phyloP scores from a whole-genome alignment of 2,329 filamentous ascomycete genomes.

The Exophiala lecanii-corni region DNA sequence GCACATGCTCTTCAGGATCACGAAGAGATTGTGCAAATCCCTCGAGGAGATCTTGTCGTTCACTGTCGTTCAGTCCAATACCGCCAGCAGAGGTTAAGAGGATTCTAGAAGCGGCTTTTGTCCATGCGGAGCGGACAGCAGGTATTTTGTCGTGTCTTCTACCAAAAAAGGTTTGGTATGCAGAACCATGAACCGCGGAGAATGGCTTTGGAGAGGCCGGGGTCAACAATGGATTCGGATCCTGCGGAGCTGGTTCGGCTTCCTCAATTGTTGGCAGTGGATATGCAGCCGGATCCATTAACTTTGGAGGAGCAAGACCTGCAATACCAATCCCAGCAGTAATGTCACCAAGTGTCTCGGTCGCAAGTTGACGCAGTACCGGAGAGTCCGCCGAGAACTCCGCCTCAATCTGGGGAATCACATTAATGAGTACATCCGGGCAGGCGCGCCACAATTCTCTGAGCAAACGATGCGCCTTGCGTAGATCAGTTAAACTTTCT shows the following conservation, averaged over 20 bases:
- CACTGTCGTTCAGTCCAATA: constrained; percentile 77
- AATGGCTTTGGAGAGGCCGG: constrained; percentile 88
- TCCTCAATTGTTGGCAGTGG: constrained; percentile 62
- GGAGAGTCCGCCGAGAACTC: constrained; percentile 88
- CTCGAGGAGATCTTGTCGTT: constrained; percentile 70
- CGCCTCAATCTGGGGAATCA: constrained; percentile 87
- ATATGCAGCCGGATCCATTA: constrained; percentile 76
- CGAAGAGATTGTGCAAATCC: constrained; percentile 74
- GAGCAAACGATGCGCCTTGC: constrained; percentile 83
- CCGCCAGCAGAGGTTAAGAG: constrained; percentile 86
- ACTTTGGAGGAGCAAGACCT: constrained; percentile 68
- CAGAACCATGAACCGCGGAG: constrained; percentile 69
- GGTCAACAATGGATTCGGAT: constrained; percentile 61
- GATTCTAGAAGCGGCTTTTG: constrained; percentile 76
- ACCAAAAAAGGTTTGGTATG: constrained; percentile 80
- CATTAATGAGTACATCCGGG: constrained; percentile 82
- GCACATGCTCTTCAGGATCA: constrained; percentile 86
- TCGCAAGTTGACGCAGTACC: constrained; percentile 78
- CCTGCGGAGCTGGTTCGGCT: constrained; percentile 52
- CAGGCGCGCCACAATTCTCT: constrained; percentile 91
- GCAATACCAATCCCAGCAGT: constrained; percentile 89
- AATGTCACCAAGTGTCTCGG: constrained; percentile 92
- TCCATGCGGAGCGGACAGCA: constrained; percentile 80
- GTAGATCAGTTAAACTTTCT: constrained; percentile 78
- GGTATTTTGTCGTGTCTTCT: constrained; percentile 82